These are phyloP conservation scores for Phalaenopsis aphrodite DNA, from an alignment of 106 monocot genomes.

Conservation along the genomic window DNA sequence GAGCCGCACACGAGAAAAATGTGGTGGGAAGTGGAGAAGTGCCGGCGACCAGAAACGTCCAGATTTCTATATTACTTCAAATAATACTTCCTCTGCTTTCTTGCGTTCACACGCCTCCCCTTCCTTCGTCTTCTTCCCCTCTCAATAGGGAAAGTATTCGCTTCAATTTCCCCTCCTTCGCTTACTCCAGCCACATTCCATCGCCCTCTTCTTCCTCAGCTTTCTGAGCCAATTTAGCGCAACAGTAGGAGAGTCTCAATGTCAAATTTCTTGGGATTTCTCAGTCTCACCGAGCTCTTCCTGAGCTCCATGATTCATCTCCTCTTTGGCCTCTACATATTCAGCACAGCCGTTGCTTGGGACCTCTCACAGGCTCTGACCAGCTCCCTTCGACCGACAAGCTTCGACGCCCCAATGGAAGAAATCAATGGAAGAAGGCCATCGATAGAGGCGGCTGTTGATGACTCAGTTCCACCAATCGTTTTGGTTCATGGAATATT, in stretches of 20 bases:
- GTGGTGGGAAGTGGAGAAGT: neutral
- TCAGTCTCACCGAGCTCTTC: slow-evolving; percentile 50
- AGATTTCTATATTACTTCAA: neutral
- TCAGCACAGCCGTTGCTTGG: slow-evolving; percentile 86
- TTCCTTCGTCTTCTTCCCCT: neutral
- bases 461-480: slow-evolving; percentile 58
- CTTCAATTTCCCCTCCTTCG: neutral
- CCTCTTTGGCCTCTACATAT: slow-evolving; percentile 72
- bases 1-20: no score
- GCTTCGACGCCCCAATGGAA: neutral
- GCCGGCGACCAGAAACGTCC: neutral
- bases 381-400: slow-evolving; percentile 4
- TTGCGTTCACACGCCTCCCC: neutral
- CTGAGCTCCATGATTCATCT: slow-evolving; percentile 67
- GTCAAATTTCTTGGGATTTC: slow-evolving; percentile 35
- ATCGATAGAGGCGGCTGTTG: slow-evolving; percentile 14
- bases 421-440: slow-evolving; percentile 7
- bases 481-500: slow-evolving; percentile 83
- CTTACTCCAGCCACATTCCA: no score
- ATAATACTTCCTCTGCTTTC: neutral
- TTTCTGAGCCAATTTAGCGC: neutral
- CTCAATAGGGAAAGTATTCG: neutral
- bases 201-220: neutral
- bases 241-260: slow-evolving; percentile 13
- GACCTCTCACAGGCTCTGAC: slow-evolving; percentile 64